Conservation (phyloP, 345 rosid species). For the Eutrema yunnanense region DNA sequence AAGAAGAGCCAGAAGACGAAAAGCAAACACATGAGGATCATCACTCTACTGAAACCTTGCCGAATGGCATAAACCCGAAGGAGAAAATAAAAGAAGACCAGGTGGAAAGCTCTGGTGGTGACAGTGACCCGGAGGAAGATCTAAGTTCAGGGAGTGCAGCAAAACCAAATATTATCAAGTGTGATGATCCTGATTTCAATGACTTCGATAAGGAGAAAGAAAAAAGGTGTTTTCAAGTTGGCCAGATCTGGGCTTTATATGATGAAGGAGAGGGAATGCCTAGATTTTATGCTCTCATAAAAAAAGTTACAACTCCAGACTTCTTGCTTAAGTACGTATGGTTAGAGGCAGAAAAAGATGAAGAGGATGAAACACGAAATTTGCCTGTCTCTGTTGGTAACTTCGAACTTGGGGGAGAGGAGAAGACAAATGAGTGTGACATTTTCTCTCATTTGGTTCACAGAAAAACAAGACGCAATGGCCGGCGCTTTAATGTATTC, state of each 20-base stretch:
- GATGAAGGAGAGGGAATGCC: conserved; percentile 83
- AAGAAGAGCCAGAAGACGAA: conserved; percentile 14
- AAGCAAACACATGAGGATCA: conserved; percentile 7
- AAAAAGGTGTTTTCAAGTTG: conserved; percentile 38
- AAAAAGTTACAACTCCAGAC: conserved; percentile 40
- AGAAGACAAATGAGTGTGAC: conserved; percentile 21
- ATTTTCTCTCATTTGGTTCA: conserved; percentile 63
- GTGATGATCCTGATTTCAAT: conserved; percentile 64
- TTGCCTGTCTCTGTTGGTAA: conserved; percentile 73
- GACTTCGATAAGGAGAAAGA: conserved; percentile 51
- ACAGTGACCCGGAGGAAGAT: conserved; percentile 20
- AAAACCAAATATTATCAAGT: conserved; percentile 32
- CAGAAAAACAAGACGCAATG: conserved; percentile 22
- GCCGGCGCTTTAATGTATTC: conserved; percentile 38
- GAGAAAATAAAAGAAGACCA: conserved; percentile 24
- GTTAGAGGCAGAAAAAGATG: conserved; percentile 51
- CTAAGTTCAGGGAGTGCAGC: conserved; percentile 12
- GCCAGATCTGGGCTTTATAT: conserved; percentile 92
- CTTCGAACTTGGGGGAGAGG: conserved; percentile 32
- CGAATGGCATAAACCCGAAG: conserved; percentile 3
- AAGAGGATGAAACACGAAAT: conserved; percentile 33
- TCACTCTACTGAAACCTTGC: conserved; percentile 14
- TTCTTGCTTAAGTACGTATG: conserved; percentile 58
- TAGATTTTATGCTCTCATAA: conserved; percentile 67
- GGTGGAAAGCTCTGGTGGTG: conserved; percentile 22